phyloP scores from a whole-genome alignment of 768 basidiomycete genomes.

The Lactifluus piperatus region DNA sequence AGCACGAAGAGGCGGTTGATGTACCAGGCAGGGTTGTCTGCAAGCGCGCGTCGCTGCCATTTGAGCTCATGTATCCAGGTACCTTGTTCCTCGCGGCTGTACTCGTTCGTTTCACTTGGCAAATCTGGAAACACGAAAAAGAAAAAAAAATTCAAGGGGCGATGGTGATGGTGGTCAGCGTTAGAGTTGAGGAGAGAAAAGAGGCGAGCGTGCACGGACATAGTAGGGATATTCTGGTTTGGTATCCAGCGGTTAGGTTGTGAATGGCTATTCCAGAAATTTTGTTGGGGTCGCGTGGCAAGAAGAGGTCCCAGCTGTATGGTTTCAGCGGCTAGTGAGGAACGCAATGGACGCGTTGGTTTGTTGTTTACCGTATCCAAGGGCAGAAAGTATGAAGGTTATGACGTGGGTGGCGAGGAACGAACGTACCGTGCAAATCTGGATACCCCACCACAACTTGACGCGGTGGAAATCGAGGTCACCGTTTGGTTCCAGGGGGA shows the following conservation, averaged over 20 bases:
- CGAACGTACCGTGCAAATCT: conserved; percentile 8
- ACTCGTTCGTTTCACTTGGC: background rate
- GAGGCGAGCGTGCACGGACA: background rate
- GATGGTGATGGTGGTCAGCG: background rate
- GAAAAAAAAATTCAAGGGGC: background rate
- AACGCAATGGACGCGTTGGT: background rate
- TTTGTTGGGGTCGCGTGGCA: background rate
- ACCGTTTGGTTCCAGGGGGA: conserved; percentile 14
- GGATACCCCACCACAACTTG: conserved; percentile 16
- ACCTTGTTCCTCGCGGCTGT: conserved; percentile 9
- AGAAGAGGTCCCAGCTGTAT: conserved; percentile 13
- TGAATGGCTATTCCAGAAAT: conserved; percentile 12
- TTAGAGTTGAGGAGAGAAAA: background rate
- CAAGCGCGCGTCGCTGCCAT: conserved; percentile 11
- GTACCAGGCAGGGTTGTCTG: conserved; percentile 9
- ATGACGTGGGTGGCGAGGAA: background rate
- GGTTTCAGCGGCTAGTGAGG: conserved; percentile 9
- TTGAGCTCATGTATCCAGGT: conserved; percentile 8
- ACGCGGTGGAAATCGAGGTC: conserved; percentile 15
- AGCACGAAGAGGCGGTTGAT: conserved; percentile 8
- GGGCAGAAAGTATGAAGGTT: background rate
- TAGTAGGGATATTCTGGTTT: conserved; percentile 1
- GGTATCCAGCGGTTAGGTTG: conserved; percentile 8
- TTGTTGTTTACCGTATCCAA: background rate
- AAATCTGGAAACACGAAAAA: background rate